Evolutionary conservation across 2,329 filamentous ascomycete species (phyloP), one percentile per base, ranked within the genome.

Genomic region (Westerdykella sp.): DNA sequence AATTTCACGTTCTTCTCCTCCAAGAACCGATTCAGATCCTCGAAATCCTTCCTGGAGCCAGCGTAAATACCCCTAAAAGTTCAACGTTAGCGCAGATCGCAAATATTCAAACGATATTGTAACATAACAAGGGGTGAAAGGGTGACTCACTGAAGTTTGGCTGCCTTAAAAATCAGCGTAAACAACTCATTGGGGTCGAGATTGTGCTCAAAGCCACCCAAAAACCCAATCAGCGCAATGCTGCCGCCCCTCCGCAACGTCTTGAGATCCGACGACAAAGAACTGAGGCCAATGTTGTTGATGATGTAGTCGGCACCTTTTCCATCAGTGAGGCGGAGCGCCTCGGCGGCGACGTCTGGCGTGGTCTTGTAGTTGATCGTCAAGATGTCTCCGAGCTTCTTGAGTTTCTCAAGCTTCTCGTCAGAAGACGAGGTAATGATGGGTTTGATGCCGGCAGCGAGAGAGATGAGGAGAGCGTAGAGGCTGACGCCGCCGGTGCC

Each of bases 361-460:
- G 72, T 67, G 0, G 60, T 70, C 42, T 73, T 77, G 60, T 84
- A 84, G 61, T 84, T 83, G 55, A 84, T 69, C 7, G 76, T 66
- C 42, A 42, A 11, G 13, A 62, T 39, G 2, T 51, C 48, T 13
- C 44, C 46, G 6, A 59, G 21, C n/a, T 49, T 46, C 28, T 78
- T 69, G n/a, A 83, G 63, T 7, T 63, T 66, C 21, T 71, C 60
- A 0, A 72, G 69, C 55, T 82, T 82, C 1, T 66, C 63, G 6
- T 75, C 68, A 0, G 73, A 76, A 0, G 74, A 79, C 0, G 79
- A 81, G 0, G 79, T 83, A 1, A 80, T 74, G 39, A 84, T 77
- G 1, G 82, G 56, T 5, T 22, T 42, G 39, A 63, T 60, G 4
- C 55, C 55, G 0, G 57, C 58, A 1, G 58, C 53, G 2, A 63